phyloP scores from a whole-genome alignment of 768 basidiomycete species.

The Cubamyces sp. region DNA sequence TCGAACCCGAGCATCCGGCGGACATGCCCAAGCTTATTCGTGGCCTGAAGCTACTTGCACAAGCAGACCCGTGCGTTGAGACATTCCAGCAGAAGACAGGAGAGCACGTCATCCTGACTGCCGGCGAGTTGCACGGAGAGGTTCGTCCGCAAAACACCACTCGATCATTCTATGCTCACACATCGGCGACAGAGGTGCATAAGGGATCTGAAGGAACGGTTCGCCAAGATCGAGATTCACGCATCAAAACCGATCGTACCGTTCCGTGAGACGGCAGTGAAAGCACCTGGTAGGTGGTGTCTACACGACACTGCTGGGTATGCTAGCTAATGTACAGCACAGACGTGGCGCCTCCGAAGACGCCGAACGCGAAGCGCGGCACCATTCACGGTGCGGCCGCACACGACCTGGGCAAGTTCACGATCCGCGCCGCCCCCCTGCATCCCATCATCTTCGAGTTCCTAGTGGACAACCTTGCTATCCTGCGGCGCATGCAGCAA shows the following conservation, averaged over 20 bases:
- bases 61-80: constrained; percentile 96
- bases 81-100: constrained; percentile 97
- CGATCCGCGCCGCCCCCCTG: constrained; percentile 80
- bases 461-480: constrained; percentile 69
- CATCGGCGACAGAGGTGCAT: constrained; percentile 73
- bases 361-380: constrained; percentile 69
- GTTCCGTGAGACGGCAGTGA: constrained; percentile 93
- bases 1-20: constrained; percentile 81
- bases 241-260: constrained; percentile 96
- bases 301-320: neutral
- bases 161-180: neutral
- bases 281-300: constrained; percentile 59
- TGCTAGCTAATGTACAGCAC: constrained; percentile 15
- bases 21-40: constrained; percentile 89
- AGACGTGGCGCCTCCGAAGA: constrained; percentile 92
- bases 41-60: constrained; percentile 87
- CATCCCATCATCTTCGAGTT: constrained; percentile 76
- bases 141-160: constrained; percentile 42
- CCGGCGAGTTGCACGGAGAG: constrained; percentile 96
- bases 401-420: constrained; percentile 76
- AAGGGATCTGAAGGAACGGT: constrained; percentile 94
- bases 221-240: constrained; percentile 91
- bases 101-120: constrained; percentile 95
- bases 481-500: constrained; percentile 65
- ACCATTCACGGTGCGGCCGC: constrained; percentile 73